Evolutionary conservation across 352 stramenopile genomes (phyloP), one percentile per base, ranked within the genome.

Genomic region (Globisporangium paddicum): DNA sequence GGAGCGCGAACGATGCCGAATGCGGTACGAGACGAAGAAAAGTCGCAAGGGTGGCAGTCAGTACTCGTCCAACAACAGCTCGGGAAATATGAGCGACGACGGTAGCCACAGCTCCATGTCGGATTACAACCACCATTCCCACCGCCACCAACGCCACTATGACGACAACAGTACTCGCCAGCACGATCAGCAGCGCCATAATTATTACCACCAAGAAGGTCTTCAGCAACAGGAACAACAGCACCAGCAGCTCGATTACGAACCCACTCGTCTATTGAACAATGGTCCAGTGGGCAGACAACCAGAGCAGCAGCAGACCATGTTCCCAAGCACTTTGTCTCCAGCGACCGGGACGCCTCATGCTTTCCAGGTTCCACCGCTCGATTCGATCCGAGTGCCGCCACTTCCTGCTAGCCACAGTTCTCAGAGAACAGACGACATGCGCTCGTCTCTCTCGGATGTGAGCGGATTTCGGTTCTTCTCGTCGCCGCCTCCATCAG

Each of bases 1-100:
- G 21, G 82, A 91, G 52, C 77, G 77, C 5, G 82, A 91, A 48
- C 82, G 82, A 7, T 91, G 79, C 54, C 75, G 77, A 0, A 73
- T 71, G 41, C 77, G 82, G 11, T 91, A 91, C 48, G 79, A 91
- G 37, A 34, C 60, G 7, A 81, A 82, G 57, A 91, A 90, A 51
- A 57, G n/a, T 3, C 25, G 40, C 4, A 51, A 32, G 40, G 14
- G 34, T 1, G 25, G 35, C 16, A 63, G 49, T 37, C 38, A 45
- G 41, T 48, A 34, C 34, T 58, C 30, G 32, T 55, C 48, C 2
- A 40, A 18, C 6, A 40, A 42, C 16, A 45, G 58, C n/a, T 51
- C 48, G 25, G 30, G 48, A 2, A 35, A 42, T 14, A 19, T 16
- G 10, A 58, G 48, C 16, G 51, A 54, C 48, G 55, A 52, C 19